Percentiles rank a stretch among this genome's conserved stretches.
Evolutionary conservation across 2,329 filamentous ascomycete genomes (phyloP).

Genomic region (Aspergillus sp.): DNA sequence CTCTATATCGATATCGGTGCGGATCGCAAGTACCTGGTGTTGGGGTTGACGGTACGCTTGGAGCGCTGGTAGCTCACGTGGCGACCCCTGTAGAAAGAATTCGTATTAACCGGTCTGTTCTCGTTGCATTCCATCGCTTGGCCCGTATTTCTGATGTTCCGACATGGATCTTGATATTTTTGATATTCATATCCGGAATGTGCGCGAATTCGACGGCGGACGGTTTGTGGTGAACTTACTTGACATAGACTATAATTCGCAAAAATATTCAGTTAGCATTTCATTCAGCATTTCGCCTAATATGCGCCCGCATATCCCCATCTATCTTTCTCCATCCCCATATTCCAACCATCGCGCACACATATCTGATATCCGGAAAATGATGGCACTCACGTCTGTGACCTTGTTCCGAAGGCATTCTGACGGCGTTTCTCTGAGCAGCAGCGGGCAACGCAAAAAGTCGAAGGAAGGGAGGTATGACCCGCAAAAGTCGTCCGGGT

Average conservation of each 20-base stretch:
- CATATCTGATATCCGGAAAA: constrained; percentile 19
- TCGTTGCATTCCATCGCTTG: constrained; percentile 12
- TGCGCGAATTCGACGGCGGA: constrained; percentile 25
- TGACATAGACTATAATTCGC: constrained; percentile 72
- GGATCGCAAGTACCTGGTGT: constrained; percentile 59
- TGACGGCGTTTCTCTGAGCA: constrained; percentile 56
- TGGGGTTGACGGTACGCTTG: constrained; percentile 87
- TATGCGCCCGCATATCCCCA: constrained; percentile 4
- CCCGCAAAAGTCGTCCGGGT: constrained; percentile 45
- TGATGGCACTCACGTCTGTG: constrained; percentile 74
- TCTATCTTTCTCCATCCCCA: constrained; percentile 7
- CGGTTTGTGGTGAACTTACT: constrained; percentile 63
- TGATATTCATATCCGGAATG: constrained; percentile 19
- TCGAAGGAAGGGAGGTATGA: constrained; percentile 45
- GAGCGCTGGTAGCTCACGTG: constrained; percentile 97
- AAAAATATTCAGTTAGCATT: constrained; percentile 35
- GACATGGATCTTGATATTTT: constrained; percentile 12
- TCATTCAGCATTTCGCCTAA: constrained; percentile 3
- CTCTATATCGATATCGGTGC: constrained; percentile 12
- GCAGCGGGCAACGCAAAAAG: constrained; percentile 45
- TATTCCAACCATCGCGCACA: constrained; percentile 14
- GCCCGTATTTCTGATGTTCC: constrained; percentile 17
- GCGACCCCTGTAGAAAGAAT: constrained; percentile 70
- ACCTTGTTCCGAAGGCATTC: constrained; percentile 85
- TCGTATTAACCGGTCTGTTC: constrained; percentile 38